These are phyloP conservation scores for Macaranga tanarius DNA, from an alignment of 441 rosid species.

Conservation along the genomic window DNA sequence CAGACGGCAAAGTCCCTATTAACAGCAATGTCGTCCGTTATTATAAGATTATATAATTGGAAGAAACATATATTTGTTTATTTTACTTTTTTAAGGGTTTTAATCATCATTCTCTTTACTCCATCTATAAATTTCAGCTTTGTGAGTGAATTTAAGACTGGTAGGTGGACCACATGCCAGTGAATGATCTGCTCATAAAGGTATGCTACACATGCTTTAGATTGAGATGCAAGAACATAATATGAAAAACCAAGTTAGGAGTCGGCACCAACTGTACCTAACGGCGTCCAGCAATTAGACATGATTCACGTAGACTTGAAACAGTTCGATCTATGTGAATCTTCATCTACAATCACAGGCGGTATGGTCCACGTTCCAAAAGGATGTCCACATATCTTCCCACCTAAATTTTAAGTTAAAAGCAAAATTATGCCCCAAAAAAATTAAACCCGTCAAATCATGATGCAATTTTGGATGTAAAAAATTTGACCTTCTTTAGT, in stretches of 20 bases:
- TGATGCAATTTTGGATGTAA: constrained; percentile 1
- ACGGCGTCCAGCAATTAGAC: background rate
- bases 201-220: background rate
- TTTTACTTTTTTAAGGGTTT: background rate
- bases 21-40: no score
- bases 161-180: background rate
- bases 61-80: no score
- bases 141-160: background rate
- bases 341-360: constrained; percentile 61
- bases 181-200: background rate
- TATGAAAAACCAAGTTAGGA: background rate
- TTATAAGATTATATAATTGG: no score
- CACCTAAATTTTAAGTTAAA: constrained; percentile 39
- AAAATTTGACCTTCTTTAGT: constrained; percentile 63
- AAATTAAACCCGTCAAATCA: background rate
- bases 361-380: constrained; percentile 84
- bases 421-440: background rate
- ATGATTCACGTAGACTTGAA: constrained; percentile 7
- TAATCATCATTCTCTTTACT: background rate
- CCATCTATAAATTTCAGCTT: background rate
- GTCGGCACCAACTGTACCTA: background rate
- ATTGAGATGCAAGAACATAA: background rate
- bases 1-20: no score
- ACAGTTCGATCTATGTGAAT: constrained; percentile 39
- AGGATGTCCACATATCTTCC: constrained; percentile 52